phyloP scores from a whole-genome alignment of 768 basidiomycete species.

The Lentinula lateritia region DNA sequence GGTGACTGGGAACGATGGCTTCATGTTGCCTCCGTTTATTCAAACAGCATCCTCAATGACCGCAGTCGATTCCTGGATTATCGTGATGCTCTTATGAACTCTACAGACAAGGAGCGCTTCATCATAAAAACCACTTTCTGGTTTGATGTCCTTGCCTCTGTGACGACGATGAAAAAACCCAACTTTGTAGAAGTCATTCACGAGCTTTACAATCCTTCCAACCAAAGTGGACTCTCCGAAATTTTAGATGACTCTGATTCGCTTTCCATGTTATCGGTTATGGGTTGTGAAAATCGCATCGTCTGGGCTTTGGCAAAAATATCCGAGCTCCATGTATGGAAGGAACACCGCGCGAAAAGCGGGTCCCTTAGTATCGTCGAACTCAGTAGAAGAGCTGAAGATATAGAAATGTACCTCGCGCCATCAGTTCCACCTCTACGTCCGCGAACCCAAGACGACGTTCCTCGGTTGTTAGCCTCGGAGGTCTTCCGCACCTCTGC shows the following conservation, averaged over 20 bases:
- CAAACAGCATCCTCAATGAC: conserved; percentile 36
- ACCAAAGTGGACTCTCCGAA: conserved; percentile 30
- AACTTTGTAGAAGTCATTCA: conserved; percentile 52
- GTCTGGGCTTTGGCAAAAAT: conserved; percentile 78
- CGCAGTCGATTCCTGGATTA: conserved; percentile 30
- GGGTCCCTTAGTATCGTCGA: conserved; percentile 55
- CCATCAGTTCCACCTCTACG: conserved; percentile 13
- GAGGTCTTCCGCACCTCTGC: conserved; percentile 73
- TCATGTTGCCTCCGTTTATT: conserved; percentile 52
- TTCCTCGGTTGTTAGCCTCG: conserved; percentile 40
- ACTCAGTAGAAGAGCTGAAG: conserved; percentile 48
- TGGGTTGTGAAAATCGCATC: conserved; percentile 80
- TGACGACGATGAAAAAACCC: conserved; percentile 59
- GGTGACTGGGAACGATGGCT: conserved; percentile 71
- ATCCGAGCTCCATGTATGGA: conserved; percentile 62
- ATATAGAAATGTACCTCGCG: conserved; percentile 38
- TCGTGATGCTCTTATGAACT: conserved; percentile 38
- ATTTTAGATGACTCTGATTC: conserved; percentile 21
- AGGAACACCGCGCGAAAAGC: conserved; percentile 30
- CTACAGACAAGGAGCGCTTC: conserved; percentile 52
- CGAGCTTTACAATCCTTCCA: conserved; percentile 44
- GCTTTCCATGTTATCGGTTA: conserved; percentile 73
- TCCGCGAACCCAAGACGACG: conserved; percentile 16
- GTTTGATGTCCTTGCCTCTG: conserved; percentile 81
- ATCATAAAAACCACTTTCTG: conserved; percentile 82